These are phyloP conservation scores for Fraxinus ornus DNA, from an alignment of 305 asterid species.

Conservation along the genomic window DNA sequence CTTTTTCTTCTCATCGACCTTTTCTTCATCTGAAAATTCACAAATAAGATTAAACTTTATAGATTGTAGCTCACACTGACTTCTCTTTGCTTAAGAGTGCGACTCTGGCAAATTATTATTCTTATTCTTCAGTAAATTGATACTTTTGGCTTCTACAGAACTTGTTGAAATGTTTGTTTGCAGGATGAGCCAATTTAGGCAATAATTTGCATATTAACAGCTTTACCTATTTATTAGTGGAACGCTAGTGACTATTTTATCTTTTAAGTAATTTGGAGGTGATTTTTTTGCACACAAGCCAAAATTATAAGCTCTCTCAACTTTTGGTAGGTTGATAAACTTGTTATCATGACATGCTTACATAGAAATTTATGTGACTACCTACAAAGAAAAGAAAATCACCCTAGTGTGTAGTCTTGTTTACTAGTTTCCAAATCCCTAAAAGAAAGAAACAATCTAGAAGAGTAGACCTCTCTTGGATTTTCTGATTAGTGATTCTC, in stretches of 20 bases:
- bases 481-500: not conserved
- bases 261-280: not conserved
- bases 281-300: not conserved
- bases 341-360: not conserved
- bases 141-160: not conserved
- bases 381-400: not conserved
- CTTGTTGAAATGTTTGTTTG: not conserved
- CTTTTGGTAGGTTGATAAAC: not conserved
- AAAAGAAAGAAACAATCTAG: not conserved
- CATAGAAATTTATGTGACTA: not conserved
- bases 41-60: not conserved
- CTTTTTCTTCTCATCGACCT: not conserved
- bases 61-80: not conserved
- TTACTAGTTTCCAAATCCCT: not conserved
- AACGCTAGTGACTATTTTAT: not conserved
- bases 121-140: not conserved
- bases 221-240: not conserved
- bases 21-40: not conserved
- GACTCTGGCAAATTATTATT: slow-evolving; percentile 3
- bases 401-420: not conserved
- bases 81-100: not conserved
- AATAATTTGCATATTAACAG: not conserved
- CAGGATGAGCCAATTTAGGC: not conserved
- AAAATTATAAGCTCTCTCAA: not conserved
- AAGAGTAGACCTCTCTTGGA: not conserved